Conservation (phyloP, 2,329 filamentous ascomycete genomes). For the Chrysoporthe deuterocubensis region DNA sequence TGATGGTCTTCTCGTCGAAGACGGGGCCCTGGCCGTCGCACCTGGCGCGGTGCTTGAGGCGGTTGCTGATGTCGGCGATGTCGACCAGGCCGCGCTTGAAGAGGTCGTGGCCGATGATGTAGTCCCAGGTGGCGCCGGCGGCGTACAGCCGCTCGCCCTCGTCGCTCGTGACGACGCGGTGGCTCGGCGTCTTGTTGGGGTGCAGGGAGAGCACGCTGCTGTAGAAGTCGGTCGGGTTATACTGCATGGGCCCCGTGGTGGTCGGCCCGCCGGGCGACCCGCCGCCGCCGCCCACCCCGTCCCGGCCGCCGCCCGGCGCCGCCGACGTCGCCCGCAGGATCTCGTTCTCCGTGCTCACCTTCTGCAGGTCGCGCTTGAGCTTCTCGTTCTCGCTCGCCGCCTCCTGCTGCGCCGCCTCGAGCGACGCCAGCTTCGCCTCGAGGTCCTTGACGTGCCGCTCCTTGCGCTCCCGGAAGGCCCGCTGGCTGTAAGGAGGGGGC, state of each 20-base stretch:
- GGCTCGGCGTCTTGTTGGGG: slow-evolving; percentile 65
- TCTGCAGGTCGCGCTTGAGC: slow-evolving; percentile 81
- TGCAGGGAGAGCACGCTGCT: slow-evolving; percentile 65
- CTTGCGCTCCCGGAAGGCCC: slow-evolving; percentile 94
- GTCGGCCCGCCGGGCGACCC: slow-evolving; percentile 50
- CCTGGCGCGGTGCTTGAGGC: slow-evolving; percentile 72
- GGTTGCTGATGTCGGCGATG: slow-evolving; percentile 78
- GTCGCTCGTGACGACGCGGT: slow-evolving; percentile 70
- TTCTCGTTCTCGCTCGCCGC: slow-evolving; percentile 84
- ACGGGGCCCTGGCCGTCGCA: slow-evolving; percentile 90
- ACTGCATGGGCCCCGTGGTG: slow-evolving; percentile 70
- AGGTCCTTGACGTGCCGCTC: slow-evolving; percentile 90
- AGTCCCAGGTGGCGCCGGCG: slow-evolving; percentile 84
- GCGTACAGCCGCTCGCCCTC: slow-evolving; percentile 72
- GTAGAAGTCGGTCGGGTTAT: slow-evolving; percentile 74
- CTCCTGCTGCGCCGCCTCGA: slow-evolving; percentile 74
- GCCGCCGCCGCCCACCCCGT: slow-evolving; percentile 41
- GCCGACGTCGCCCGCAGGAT: slow-evolving; percentile 75
- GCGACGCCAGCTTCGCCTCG: slow-evolving; percentile 78
- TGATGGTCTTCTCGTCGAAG: slow-evolving; percentile 77
- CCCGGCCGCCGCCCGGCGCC: slow-evolving; percentile 37
- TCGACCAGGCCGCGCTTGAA: slow-evolving; percentile 80
- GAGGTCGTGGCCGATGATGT: slow-evolving; percentile 79
- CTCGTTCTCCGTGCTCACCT: slow-evolving; percentile 87
- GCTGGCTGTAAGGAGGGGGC: slow-evolving; percentile 65